A percentile compares a stretch with the other conserved stretches of the same genome.
phyloP scores from a whole-genome alignment of 2,329 filamentous ascomycete species.

The Fusarium bulbicola region DNA sequence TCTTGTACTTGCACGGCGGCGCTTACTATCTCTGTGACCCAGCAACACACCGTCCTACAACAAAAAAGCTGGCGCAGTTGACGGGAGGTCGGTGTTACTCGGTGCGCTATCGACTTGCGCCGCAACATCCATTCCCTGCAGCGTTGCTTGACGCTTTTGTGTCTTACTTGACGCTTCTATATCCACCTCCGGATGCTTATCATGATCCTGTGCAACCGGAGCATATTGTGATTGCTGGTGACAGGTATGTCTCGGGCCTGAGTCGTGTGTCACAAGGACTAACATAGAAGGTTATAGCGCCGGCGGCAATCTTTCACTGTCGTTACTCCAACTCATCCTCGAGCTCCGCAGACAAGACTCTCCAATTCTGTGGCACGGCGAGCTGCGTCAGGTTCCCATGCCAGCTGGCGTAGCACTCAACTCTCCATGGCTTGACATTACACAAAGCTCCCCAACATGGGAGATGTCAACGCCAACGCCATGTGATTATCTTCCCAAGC shows the following conservation, averaged over 20 bases:
- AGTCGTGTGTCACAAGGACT: constrained; percentile 11
- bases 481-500: constrained; percentile 60
- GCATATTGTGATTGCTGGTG: constrained; percentile 77
- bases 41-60: constrained; percentile 67
- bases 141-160: constrained; percentile 77
- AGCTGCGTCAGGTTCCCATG: constrained; percentile 66
- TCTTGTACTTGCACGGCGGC: constrained; percentile 81
- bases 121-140: constrained; percentile 78
- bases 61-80: constrained; percentile 70
- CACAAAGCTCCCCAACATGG: constrained; percentile 58
- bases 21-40: constrained; percentile 80
- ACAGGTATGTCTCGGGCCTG: constrained; percentile 57
- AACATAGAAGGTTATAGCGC: constrained; percentile 57
- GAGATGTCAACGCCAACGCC: constrained; percentile 38
- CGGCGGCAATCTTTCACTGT: constrained; percentile 75
- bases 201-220: constrained; percentile 72
- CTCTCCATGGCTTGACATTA: constrained; percentile 78
- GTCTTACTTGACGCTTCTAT: constrained; percentile 76
- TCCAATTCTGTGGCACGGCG: constrained; percentile 68
- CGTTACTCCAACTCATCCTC: constrained; percentile 74
- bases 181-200: constrained; percentile 73
- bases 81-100: constrained; percentile 75
- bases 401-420: constrained; percentile 71
- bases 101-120: constrained; percentile 78
- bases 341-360: constrained; percentile 61